A percentile compares a stretch with the other conserved stretches of the same genome.
These are phyloP conservation scores for Paramecium tetraurelia DNA, from an alignment of 73 alveolate genomes.

Conservation along the genomic window DNA sequence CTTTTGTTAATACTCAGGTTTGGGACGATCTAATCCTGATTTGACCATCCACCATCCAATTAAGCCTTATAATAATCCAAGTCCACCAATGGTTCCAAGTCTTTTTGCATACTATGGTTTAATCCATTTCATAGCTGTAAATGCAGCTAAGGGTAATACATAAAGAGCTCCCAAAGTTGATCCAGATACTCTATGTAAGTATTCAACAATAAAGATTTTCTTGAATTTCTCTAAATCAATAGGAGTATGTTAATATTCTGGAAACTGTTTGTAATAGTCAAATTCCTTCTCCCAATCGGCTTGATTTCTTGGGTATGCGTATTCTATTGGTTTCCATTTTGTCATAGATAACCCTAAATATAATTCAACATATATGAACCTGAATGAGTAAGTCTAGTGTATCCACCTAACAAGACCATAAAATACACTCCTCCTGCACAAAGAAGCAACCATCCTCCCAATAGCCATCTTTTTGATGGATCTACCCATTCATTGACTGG, in stretches of 20 bases:
- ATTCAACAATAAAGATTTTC: constrained; percentile 75
- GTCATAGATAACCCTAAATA: constrained; percentile 85
- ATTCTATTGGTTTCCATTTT: constrained; percentile 82
- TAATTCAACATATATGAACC: background rate
- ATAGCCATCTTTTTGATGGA: constrained; percentile 53
- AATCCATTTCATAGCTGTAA: constrained; percentile 64
- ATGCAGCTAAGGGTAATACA: constrained; percentile 69
- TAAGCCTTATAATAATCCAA: constrained; percentile 81
- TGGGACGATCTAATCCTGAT: constrained; percentile 77
- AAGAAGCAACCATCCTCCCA: constrained; percentile 83
- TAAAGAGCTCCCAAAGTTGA: constrained; percentile 72
- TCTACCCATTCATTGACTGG: constrained; percentile 57
- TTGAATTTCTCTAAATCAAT: constrained; percentile 83
- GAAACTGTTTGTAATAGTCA: constrained; percentile 76
- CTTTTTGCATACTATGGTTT: constrained; percentile 60
- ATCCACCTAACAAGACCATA: constrained; percentile 86
- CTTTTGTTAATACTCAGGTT: constrained; percentile 72
- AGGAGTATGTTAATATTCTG: constrained; percentile 78
- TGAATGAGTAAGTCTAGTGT: constrained; percentile 83
- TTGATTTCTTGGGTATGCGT: constrained; percentile 68
- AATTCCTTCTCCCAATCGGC: constrained; percentile 90
- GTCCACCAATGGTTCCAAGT: constrained; percentile 62
- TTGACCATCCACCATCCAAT: constrained; percentile 96
- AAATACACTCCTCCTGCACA: constrained; percentile 81
- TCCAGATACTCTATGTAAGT: constrained; percentile 85